These are phyloP conservation scores for Phanerodontia chrysosporium DNA, from an alignment of 768 basidiomycete species.

Conservation along the genomic window DNA sequence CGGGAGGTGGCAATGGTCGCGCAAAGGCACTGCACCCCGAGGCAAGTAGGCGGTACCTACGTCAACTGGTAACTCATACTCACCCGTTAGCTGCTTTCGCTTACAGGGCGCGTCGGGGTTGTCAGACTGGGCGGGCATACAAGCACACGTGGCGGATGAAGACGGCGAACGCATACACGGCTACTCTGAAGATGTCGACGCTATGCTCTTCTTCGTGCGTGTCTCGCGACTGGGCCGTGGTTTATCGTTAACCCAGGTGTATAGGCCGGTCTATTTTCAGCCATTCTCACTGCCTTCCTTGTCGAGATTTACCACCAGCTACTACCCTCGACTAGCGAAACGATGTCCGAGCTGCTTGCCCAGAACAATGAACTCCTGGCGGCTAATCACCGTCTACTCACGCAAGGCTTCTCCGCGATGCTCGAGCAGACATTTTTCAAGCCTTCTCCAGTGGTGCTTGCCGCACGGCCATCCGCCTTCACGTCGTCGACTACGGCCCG, in stretches of 20 bases:
- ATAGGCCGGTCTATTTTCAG: background rate
- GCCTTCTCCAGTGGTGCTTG: background rate
- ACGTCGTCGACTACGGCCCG: background rate
- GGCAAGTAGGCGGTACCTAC: no score
- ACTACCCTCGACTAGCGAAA: background rate
- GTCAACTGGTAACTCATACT: no score
- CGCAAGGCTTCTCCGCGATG: background rate
- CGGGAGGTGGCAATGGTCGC: no score
- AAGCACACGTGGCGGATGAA: no score
- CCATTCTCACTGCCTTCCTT: background rate
- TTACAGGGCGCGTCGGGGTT: no score
- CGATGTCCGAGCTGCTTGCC: no score
- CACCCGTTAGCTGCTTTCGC: no score
- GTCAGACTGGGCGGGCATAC: no score
- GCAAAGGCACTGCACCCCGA: no score
- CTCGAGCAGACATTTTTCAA: background rate
- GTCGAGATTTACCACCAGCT: background rate
- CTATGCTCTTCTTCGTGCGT: background rate
- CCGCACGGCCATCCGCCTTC: background rate
- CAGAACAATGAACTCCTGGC: slow-evolving; percentile 1
- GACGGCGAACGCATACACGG: no score
- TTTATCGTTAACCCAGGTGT: no score
- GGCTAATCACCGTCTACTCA: background rate
- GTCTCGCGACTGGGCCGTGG: no score
- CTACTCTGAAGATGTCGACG: background rate